Conservation (phyloP, 2,329 filamentous ascomycete species). For the Kalaharituber pfeilii region DNA sequence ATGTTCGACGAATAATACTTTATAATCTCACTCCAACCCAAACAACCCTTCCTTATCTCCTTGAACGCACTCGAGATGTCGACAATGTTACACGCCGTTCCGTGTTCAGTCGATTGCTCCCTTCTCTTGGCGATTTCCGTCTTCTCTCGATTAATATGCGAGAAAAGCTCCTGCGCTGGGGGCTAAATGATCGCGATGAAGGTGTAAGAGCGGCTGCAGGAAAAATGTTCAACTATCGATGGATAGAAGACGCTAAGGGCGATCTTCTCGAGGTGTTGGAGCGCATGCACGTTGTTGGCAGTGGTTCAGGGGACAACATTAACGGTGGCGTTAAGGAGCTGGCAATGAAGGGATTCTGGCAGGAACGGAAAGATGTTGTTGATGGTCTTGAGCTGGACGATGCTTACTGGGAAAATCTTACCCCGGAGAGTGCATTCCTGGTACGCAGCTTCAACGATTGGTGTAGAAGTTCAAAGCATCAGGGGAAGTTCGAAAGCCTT, state of each 20-base stretch:
- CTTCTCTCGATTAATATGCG: conserved; percentile 85
- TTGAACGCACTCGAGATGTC: conserved; percentile 79
- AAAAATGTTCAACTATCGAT: conserved; percentile 80
- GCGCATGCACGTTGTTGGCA: conserved; percentile 63
- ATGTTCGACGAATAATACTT: conserved; percentile 74
- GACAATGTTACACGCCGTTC: conserved; percentile 70
- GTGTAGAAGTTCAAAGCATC: conserved; percentile 56
- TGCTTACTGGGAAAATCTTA: conserved; percentile 61
- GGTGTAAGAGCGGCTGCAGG: conserved; percentile 83
- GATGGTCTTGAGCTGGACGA: conserved; percentile 56
- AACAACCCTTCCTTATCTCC: conserved; percentile 59
- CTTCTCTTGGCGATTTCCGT: conserved; percentile 80
- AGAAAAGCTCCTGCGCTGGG: conserved; percentile 91
- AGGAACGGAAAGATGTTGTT: conserved; percentile 67
- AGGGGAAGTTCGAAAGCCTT: conserved; percentile 37
- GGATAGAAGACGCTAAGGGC: conserved; percentile 88
- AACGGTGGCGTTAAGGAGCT: conserved; percentile 68
- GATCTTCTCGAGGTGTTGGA: conserved; percentile 79
- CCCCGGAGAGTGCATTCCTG: conserved; percentile 76
- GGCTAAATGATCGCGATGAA: conserved; percentile 81
- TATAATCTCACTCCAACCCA: conserved; percentile 74
- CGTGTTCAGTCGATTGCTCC: conserved; percentile 72
- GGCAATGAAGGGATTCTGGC: conserved; percentile 94
- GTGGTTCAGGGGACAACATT: conserved; percentile 54
- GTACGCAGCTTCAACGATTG: conserved; percentile 89